Evolutionary conservation across 2,329 filamentous ascomycete genomes (phyloP).

Genomic region (Penicillium freii): DNA sequence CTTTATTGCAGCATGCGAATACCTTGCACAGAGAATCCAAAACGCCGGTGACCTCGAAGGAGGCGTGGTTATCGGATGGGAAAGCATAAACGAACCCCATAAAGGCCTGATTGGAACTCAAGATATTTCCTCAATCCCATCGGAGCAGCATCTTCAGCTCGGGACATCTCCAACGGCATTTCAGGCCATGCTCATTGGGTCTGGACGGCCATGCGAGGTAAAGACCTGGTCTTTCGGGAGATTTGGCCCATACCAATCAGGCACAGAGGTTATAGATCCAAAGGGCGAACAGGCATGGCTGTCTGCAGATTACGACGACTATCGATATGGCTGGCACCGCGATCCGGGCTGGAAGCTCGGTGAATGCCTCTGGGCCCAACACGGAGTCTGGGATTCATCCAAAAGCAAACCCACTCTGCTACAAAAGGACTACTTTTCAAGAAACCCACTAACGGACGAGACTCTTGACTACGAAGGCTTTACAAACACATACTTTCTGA

Average conservation of each 20-base stretch:
- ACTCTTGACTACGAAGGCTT: conserved; percentile 78
- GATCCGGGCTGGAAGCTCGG: conserved; percentile 89
- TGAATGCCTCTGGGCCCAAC: conserved; percentile 95
- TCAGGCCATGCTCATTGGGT: conserved; percentile 86
- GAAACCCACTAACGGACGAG: conserved; percentile 70
- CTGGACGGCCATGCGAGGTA: conserved; percentile 83
- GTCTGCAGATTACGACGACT: conserved; percentile 75
- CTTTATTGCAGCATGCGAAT: conserved; percentile 73
- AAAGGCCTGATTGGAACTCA: conserved; percentile 79
- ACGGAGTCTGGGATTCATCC: conserved; percentile 86
- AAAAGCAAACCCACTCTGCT: conserved; percentile 65
- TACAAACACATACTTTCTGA: conserved; percentile 87
- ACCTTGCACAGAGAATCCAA: conserved; percentile 79
- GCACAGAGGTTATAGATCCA: conserved; percentile 78
- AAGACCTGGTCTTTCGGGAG: conserved; percentile 91
- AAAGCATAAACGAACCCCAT: conserved; percentile 94
- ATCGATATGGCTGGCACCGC: conserved; percentile 83
- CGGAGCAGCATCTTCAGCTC: conserved; percentile 86
- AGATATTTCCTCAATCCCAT: conserved; percentile 79
- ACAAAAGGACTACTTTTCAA: conserved; percentile 83
- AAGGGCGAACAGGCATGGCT: conserved; percentile 87
- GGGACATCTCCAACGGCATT: conserved; percentile 91
- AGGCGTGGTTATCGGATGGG: conserved; percentile 91
- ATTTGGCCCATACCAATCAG: conserved; percentile 87
- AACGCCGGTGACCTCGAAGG: conserved; percentile 87